A percentile compares a stretch with the other conserved stretches of the same genome.
These are phyloP conservation scores for Marasmius oreades DNA, from an alignment of 1,284 basidiomycete genomes.

Conservation along the genomic window DNA sequence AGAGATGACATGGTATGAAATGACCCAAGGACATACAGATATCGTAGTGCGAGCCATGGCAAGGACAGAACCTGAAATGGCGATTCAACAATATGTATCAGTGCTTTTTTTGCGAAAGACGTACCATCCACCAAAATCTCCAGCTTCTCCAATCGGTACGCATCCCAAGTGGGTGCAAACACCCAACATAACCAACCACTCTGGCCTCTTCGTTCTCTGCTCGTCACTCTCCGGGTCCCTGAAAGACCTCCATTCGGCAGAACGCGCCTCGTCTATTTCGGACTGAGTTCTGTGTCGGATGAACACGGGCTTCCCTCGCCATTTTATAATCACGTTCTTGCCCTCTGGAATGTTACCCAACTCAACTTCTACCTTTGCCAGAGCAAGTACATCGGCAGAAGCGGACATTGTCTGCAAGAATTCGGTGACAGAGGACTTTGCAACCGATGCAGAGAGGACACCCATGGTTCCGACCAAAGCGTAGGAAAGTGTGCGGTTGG, in stretches of 20 bases:
- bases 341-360: conserved; percentile 92
- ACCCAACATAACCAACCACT: conserved; percentile 98
- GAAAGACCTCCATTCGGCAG: conserved; percentile 80
- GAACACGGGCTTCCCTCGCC: conserved; percentile 99
- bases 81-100: conserved; percentile 9
- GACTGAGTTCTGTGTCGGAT: conserved; percentile 92
- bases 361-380: conserved; percentile 98
- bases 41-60: conserved; percentile 98
- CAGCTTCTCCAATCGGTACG: conserved; percentile 97
- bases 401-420: conserved; percentile 96
- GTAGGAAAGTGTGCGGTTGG: conserved; percentile 89
- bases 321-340: conserved; percentile 97
- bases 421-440: conserved; percentile 92
- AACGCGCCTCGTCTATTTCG: conserved; percentile 94
- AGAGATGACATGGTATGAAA: conserved; percentile 8
- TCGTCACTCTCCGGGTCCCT: conserved; percentile 94
- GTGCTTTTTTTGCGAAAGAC: conserved; percentile 25
- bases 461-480: conserved; percentile 98
- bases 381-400: conserved; percentile 95
- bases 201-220: conserved; percentile 87
- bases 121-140: conserved; percentile 96
- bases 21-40: conserved; percentile 57
- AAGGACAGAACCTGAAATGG: conserved; percentile 80
- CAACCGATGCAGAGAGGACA: conserved; percentile 89
- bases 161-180: conserved; percentile 99